phyloP scores from a whole-genome alignment of 1,284 basidiomycete genomes.

The Abortiporus biennis region DNA sequence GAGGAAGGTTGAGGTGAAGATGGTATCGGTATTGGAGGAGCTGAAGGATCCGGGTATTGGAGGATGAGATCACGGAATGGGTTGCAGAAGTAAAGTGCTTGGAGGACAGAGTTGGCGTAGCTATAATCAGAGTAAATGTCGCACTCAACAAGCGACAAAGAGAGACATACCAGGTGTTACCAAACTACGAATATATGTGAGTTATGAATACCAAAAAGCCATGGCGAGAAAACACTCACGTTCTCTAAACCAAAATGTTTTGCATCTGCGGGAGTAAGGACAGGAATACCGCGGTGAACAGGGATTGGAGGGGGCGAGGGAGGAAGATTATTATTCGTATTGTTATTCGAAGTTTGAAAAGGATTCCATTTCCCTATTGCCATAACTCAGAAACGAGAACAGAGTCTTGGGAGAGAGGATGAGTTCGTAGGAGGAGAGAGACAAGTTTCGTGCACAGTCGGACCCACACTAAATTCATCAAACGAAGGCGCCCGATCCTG shows the following conservation, averaged over 20 bases:
- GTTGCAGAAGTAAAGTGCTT: constrained; percentile 88
- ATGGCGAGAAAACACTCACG: constrained; percentile 44
- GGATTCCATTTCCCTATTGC: constrained; percentile 1
- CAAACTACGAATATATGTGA: constrained; percentile 46
- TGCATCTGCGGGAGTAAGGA: constrained; percentile 51
- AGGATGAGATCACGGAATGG: constrained; percentile 76
- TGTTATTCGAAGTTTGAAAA: not conserved
- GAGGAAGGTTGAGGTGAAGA: constrained; percentile 20
- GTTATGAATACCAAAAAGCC: constrained; percentile 5
- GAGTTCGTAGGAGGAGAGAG: not conserved
- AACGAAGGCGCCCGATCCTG: no score
- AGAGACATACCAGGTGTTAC: constrained; percentile 68
- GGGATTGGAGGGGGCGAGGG: constrained; percentile 11
- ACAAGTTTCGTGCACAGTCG: no score
- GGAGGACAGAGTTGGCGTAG: constrained; percentile 97
- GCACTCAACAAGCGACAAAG: constrained; percentile 4
- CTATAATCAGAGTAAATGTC: constrained; percentile 31
- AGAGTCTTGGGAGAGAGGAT: not conserved
- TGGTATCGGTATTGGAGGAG: constrained; percentile 23
- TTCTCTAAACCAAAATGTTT: constrained; percentile 93
- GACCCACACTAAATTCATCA: no score
- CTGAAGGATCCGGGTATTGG: constrained; percentile 45
- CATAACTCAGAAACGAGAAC: not conserved
- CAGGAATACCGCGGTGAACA: constrained; percentile 17
- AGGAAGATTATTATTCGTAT: no score